Evolutionary conservation across 257 asterid genomes (phyloP).

Genomic region (Ehretia macrophylla): DNA sequence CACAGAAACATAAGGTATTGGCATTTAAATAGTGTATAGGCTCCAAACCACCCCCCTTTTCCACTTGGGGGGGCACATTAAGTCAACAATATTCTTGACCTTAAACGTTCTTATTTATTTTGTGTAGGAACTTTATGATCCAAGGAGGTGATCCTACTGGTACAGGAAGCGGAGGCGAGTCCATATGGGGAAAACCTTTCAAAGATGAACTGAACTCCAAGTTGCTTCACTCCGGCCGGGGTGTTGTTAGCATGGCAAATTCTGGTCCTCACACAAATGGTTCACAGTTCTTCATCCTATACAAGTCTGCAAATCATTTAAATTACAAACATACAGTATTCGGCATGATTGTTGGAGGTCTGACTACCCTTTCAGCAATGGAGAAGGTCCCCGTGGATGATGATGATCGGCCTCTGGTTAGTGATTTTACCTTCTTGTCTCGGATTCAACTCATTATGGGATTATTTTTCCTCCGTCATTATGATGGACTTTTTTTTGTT

Average conservation of each 20-base stretch:
- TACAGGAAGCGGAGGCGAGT: slow-evolving; percentile 92
- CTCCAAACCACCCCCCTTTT: background rate
- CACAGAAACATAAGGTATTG: slow-evolving; percentile 87
- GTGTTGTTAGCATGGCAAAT: slow-evolving; percentile 99
- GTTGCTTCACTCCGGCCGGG: slow-evolving; percentile 89
- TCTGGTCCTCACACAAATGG: slow-evolving; percentile 96
- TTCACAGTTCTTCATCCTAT: slow-evolving; percentile 89
- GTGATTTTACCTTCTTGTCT: slow-evolving; percentile 20
- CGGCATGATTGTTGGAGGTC: slow-evolving; percentile 90
- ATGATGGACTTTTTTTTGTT: too few species aligned
- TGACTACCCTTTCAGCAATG: slow-evolving; percentile 76
- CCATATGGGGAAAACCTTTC: slow-evolving; percentile 93
- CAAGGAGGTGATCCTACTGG: slow-evolving; percentile 99
- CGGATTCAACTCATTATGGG: background rate
- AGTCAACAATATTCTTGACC: slow-evolving; percentile 4
- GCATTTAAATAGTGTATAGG: background rate
- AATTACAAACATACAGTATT: slow-evolving; percentile 90
- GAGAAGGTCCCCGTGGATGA: slow-evolving; percentile 90
- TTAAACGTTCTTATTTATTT: slow-evolving; percentile 12
- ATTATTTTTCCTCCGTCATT: background rate
- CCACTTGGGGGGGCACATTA: too few species aligned
- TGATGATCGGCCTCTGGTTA: slow-evolving; percentile 76
- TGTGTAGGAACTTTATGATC: slow-evolving; percentile 86
- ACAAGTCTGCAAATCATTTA: slow-evolving; percentile 95
- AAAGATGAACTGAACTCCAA: slow-evolving; percentile 94